Evolutionary conservation across 805 yeast genomes (phyloP), one percentile per base, ranked within the genome.

Genomic region (Yarrowia phangngaensis): DNA sequence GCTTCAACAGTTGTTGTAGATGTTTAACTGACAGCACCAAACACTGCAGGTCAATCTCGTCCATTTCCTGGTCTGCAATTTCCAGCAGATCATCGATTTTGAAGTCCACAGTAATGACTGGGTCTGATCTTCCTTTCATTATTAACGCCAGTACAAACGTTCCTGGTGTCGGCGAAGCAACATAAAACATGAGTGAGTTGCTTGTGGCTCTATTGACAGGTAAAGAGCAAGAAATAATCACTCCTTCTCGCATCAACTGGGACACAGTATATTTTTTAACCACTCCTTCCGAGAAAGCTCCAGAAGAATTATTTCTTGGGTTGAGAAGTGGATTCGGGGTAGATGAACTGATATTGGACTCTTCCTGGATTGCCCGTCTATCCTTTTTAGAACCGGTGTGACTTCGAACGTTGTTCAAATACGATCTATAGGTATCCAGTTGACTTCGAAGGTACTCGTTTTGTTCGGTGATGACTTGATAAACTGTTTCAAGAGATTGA

Each of bases 361-460:
- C 31, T 4, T 31, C 40, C 32, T 45, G 38, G 2, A 55, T 59
- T 3, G 54, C 53, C 4, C 59, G 56, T 4, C 56, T 43, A 29
- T 56, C 58, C 33, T 51, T 55, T 51, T 58, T 56, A 5, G 60
- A 47, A 2, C 64, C 62, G 1, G 65, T 58, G 27, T 63, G 66
- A 36, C 54, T 52, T 13, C 69, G 58, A 15, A 64, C 68, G 32
- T 66, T 66, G 45, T 54, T 45, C 49, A 66, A 54, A 51, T 66
- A 66, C 17, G 67, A 62, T 22, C 62, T 54, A 55, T 64, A 66
- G 4, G 67, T 64, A 29, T 65, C 65, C 16, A 66, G 52, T 53
- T 66, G 70, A 3, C 61, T 52, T 22, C 58, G 54, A 14, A 66
- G 58, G 41, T 66, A 65, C 45, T 61, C 64, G 36, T 66, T 65